These are phyloP conservation scores for Mycena floridula DNA, from an alignment of 768 basidiomycete genomes.

Conservation along the genomic window DNA sequence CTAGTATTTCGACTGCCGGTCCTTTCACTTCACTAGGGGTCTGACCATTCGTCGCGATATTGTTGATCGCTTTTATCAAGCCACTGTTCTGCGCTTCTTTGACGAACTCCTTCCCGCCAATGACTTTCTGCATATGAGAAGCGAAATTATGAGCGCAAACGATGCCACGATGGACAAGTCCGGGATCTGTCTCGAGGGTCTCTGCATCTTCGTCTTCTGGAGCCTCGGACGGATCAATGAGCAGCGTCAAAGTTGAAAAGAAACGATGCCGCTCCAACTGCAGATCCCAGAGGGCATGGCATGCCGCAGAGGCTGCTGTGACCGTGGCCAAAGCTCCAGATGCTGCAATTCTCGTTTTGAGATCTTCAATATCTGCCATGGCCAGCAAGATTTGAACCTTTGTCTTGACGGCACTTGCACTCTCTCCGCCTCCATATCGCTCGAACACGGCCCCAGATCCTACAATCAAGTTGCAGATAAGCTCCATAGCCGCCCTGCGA, in stretches of 20 bases:
- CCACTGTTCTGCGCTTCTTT: slow-evolving; percentile 47
- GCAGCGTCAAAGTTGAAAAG: slow-evolving; percentile 57
- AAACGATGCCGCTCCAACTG: slow-evolving; percentile 60
- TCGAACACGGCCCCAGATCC: slow-evolving; percentile 74
- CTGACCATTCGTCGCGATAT: slow-evolving; percentile 37
- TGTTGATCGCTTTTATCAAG: slow-evolving; percentile 47
- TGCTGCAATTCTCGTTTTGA: slow-evolving; percentile 82
- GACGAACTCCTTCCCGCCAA: slow-evolving; percentile 38
- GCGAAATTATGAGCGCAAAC: slow-evolving; percentile 67
- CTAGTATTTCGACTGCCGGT: no score
- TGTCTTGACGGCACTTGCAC: slow-evolving; percentile 38
- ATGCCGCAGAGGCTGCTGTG: slow-evolving; percentile 54
- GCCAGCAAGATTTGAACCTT: slow-evolving; percentile 81
- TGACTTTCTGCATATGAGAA: slow-evolving; percentile 36
- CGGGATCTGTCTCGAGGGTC: slow-evolving; percentile 36
- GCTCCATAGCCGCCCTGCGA: slow-evolving; percentile 83
- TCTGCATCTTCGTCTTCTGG: slow-evolving; percentile 29
- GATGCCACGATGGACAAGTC: slow-evolving; percentile 72
- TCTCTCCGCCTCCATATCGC: slow-evolving; percentile 51
- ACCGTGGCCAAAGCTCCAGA: slow-evolving; percentile 85
- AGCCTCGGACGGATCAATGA: slow-evolving; percentile 53
- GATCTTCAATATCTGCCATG: slow-evolving; percentile 80
- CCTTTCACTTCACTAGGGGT: slow-evolving; percentile 35
- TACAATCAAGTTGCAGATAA: slow-evolving; percentile 85
- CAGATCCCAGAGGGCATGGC: slow-evolving; percentile 53